A percentile compares a stretch with the other conserved stretches of the same genome.
Conservation (phyloP, 176 grass and related monocot species). For the Musa itinerans region DNA sequence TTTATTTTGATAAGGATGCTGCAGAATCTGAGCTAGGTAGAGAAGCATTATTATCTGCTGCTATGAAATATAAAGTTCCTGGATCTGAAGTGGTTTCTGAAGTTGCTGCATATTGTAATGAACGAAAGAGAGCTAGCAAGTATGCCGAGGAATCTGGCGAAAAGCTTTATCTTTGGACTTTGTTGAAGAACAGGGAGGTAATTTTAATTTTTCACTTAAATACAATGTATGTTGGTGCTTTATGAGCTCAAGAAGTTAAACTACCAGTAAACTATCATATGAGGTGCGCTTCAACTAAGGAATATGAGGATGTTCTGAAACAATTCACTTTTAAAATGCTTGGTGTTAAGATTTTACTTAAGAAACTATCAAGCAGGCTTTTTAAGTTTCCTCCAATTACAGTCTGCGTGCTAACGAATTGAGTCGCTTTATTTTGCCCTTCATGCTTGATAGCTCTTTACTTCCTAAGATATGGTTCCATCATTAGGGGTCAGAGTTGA, state of each 20-base stretch:
- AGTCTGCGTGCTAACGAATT: no score
- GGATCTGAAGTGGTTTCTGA: constrained; percentile 42
- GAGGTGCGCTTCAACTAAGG: background rate
- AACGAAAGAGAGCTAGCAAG: constrained; percentile 60
- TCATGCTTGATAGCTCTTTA: no score
- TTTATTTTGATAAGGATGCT: constrained; percentile 52
- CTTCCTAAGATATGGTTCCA: no score
- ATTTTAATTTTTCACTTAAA: constrained; percentile 1
- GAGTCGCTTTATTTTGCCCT: no score
- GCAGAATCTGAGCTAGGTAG: constrained; percentile 69
- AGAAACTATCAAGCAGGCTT: no score
- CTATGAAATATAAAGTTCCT: constrained; percentile 62
- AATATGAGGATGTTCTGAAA: background rate
- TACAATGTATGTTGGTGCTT: background rate
- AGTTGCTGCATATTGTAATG: constrained; percentile 77
- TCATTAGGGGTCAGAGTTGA: no score
- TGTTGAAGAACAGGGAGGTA: constrained; percentile 83
- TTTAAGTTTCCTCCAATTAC: no score
- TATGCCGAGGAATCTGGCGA: constrained; percentile 84
- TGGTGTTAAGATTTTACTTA: no score
- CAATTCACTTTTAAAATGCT: no score
- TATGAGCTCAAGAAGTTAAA: background rate
- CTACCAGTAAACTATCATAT: background rate
- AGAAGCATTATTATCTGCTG: constrained; percentile 44
- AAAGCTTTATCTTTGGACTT: constrained; percentile 82